Evolutionary conservation across 2,329 filamentous ascomycete genomes (phyloP), one percentile per base, ranked within the genome.

Genomic region (Cephalotrichum gorgonifer): DNA sequence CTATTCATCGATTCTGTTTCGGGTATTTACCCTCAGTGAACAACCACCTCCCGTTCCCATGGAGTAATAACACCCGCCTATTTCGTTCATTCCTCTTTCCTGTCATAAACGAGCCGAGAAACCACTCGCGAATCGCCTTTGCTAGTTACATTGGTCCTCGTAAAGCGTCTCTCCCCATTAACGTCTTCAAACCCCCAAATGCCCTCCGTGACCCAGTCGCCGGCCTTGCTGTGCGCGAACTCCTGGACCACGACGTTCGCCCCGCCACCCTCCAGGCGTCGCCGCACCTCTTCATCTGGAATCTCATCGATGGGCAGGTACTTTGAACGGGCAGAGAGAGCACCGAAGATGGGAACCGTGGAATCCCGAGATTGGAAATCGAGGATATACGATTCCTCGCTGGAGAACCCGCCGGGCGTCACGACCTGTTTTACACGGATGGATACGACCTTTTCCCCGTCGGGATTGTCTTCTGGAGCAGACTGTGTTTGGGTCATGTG

Each of bases 241-340:
- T 4, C 31, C 47, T 49, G 31, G 47, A 43, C 25, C 26, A 42
- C 26, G 22, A 44, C 14, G 23, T 49, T 14, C 25, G 27, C 14
- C 31, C 30, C 27, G 28, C 44, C 49, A 43, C 38, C 38, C 28
- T 39, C 22, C 20, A 48, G 44, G 41, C 49, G 43, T 27, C 28
- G 15, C n/a, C 12, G 3, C 3, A 30, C 11, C 7, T 22, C 23
- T 23, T 31, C 15, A 17, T 33, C 43, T 6, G 27, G n/a, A n/a
- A 45, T 33, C 27, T 33, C 26, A 33, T 30, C 17, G 6, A 45
- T 17, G 6, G 43, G 14, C 8, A 45, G 6, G n/a, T 45, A 45
- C 43, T 30, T 33, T 3, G 43, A 45, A 23, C 31, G 25, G 15
- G 25, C 27, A 45, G 27, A 45, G 7, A 31, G 43, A 14, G 26